Evolutionary conservation across 2,329 filamentous ascomycete genomes (phyloP), one percentile per base, ranked within the genome.

Genomic region (Aspergillus unguis): DNA sequence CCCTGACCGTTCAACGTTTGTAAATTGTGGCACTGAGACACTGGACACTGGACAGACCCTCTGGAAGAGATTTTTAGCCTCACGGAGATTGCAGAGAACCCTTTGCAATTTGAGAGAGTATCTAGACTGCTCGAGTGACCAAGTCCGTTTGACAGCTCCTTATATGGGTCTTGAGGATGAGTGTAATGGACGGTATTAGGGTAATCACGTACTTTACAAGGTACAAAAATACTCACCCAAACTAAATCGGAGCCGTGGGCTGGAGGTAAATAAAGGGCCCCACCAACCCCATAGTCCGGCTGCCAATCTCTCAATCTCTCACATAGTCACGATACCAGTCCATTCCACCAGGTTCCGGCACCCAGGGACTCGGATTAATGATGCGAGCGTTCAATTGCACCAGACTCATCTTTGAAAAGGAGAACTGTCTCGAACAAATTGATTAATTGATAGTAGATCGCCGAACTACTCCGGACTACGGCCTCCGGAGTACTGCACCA

Each of bases 231-330:
- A 47, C 26, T 26, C 8, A 17, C 17, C 17, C 17, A 17, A 17
- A 17, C 17, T 17, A 17, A 17, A 17, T 17, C 17, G 17, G 17
- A 17, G 17, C 17, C 17, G 17, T 17, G 17, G 17, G 17, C 17
- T 17, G 17, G 17, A 17, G 32, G 32, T 59, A 61, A 59, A 62
- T 56, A 61, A 61, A 59, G 47, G 51, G 52, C 60, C 58, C 60
- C 60, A 62, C 60, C 52, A 48, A 54, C 51, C 55, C 57, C 55
- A 53, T 53, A 48, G 36, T 38, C 36, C n/a, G 36, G 25, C 6
- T 11, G n/a, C 36, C 6, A 6, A 23, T 38, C 44, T 29, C 28
- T 47, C 23, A 35, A 38, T 41, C 26, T 50, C 51, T 45, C 52
- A 53, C 41, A 23, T 8, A 25, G 28, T 52, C 26, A 43, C 27